phyloP scores from a whole-genome alignment of 1,284 basidiomycete genomes.

The Fistulina hepatica region DNA sequence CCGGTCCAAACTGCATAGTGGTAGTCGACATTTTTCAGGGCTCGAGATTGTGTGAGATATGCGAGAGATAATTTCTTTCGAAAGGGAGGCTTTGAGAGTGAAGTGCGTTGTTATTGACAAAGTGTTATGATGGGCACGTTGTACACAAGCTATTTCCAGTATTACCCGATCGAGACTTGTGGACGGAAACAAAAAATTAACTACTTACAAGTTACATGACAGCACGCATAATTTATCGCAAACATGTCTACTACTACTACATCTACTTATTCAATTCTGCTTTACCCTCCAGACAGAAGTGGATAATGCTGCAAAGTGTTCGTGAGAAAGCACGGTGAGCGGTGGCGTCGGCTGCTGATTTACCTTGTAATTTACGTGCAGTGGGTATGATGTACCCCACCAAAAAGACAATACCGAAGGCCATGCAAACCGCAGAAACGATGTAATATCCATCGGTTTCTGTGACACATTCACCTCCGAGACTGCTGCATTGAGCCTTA shows the following conservation, averaged over 20 bases:
- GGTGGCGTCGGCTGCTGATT: slow-evolving; percentile 21
- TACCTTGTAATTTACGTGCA: slow-evolving; percentile 77
- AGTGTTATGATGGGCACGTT: no score
- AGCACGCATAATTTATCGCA: no score
- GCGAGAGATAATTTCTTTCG: slow-evolving; percentile 16
- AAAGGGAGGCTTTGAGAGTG: slow-evolving; percentile 18
- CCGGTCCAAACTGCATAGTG: slow-evolving; percentile 78
- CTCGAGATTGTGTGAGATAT: slow-evolving; percentile 17
- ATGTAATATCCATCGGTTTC: slow-evolving; percentile 90
- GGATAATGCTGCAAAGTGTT: slow-evolving; percentile 36
- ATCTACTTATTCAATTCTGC: slow-evolving; percentile 23
- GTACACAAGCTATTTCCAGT: no score
- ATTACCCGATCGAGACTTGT: no score
- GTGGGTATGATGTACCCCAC: slow-evolving; percentile 77
- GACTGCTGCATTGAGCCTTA: slow-evolving; percentile 64
- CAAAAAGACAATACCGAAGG: slow-evolving; percentile 63
- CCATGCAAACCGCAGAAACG: slow-evolving; percentile 72
- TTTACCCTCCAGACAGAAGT: slow-evolving; percentile 51
- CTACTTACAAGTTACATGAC: no score
- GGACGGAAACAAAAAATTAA: no score
- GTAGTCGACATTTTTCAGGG: slow-evolving; percentile 51
- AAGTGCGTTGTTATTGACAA: no score
- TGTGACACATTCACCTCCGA: slow-evolving; percentile 74
- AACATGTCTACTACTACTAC: no score
- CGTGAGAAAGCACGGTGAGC: no score